Evolutionary conservation across 768 basidiomycete genomes (phyloP), one percentile per base, ranked within the genome.

Genomic region (Psilocybe subaeruginosa): DNA sequence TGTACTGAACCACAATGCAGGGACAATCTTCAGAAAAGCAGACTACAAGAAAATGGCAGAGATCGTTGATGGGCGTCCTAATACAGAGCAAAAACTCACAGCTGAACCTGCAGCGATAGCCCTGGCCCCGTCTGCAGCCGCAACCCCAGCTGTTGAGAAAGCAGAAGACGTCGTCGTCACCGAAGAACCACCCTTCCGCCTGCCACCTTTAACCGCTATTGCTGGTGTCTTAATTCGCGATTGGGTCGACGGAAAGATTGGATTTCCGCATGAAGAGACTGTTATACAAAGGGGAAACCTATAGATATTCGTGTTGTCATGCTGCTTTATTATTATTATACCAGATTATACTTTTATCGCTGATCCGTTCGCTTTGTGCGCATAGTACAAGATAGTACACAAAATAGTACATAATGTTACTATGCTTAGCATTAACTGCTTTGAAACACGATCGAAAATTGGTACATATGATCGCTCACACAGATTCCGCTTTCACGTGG

Each of bases 181-280:
- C 29, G 83, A 82, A 31, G 83, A 82, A 50, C 81, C 85, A 4
- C 77, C 85, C 7, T 89, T 95, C 75, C 85, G 83, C 64, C 74
- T 95, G n/a, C 94, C 95, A 1, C 89, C 92, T 6, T 69, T 71
- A 2, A 89, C 85, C 23, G 91, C 93, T 7, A 89, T 95, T 58
- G 93, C 91, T 0, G 95, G 95, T n/a, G 85, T 91, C 31, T 73
- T 97, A 69, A 90, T 97, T 66, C 78, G 84, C 52, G 85, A 93
- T 56, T 96, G 95, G 95, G 89, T 80, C 4, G 83, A 87, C 43
- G 81, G 85, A 33, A 86, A 79, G 70, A 79, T 85, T 43, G 67
- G 71, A 30, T 81, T 81, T 61, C 62, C 72, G 53, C 55, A 70
- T 1, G 63, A 64, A n/a, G 62, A 67, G 9, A 29, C 43, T 43